Conservation (phyloP, 148 eudicot genomes). For the Polygonum aviculare region DNA sequence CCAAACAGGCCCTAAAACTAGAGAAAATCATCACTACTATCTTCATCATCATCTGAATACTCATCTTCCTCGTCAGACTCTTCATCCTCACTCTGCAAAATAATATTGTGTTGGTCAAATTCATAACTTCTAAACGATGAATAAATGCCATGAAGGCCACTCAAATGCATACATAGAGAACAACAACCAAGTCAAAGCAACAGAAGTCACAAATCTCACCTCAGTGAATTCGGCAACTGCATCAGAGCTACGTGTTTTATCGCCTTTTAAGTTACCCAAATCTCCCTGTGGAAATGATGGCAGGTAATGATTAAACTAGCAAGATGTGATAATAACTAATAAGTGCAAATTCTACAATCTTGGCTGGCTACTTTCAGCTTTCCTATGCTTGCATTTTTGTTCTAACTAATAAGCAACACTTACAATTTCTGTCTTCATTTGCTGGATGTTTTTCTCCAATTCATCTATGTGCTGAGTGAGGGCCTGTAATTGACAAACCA, state of each 20-base stretch:
- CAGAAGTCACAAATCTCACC: constrained; percentile 26
- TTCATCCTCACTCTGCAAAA: constrained; percentile 37
- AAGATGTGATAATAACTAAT: not conserved
- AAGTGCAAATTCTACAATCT: too few species aligned
- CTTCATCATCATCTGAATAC: not conserved
- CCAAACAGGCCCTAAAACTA: not conserved
- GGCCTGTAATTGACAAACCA: constrained; percentile 40
- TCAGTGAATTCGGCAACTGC: constrained; percentile 24
- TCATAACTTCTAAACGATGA: not conserved
- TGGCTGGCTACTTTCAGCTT: too few species aligned
- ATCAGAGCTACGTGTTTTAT: constrained; percentile 17
- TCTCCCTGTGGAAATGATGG: constrained; percentile 30
- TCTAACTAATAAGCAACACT: constrained; percentile 21
- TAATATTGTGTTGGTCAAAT: not conserved
- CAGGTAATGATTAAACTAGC: not conserved
- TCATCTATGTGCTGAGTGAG: constrained; percentile 83
- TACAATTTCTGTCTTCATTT: constrained; percentile 60
- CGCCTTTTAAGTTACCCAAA: constrained; percentile 17
- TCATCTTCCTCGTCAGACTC: constrained; percentile 17
- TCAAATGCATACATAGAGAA: not conserved
- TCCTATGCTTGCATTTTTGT: too few species aligned
- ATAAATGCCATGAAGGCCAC: not conserved
- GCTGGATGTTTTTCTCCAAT: constrained; percentile 67
- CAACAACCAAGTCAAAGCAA: not conserved
- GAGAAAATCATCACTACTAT: not conserved